Evolutionary conservation across 2,329 filamentous ascomycete genomes (phyloP), one percentile per base, ranked within the genome.

Genomic region (Trichoderma asperellum): DNA sequence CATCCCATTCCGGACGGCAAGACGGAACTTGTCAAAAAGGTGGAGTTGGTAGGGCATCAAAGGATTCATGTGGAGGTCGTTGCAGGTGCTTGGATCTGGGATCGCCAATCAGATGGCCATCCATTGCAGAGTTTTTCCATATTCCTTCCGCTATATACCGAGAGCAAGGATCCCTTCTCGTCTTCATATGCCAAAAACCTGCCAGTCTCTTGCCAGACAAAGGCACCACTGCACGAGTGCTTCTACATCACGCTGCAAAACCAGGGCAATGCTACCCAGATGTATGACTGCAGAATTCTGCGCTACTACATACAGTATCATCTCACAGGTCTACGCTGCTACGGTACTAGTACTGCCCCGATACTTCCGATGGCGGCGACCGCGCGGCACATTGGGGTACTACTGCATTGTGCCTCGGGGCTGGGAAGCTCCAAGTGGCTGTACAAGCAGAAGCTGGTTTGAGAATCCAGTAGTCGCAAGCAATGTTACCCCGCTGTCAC

Each of bases 71-170:
- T 47, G 37, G 59, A 27, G 37, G 56, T 40, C 21, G 29, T 55
- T 35, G 65, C 47, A 53, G n/a, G 12, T 40, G 59, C 32, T 40
- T 58, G 59, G 21, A 58, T 56, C 52, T 32, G 24, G 37, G 27
- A 49, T 63, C 49, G 49, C 68, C 68, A 69, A 69, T 69, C 68
- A 69, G 49, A 55, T 49, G 34, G 32, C 55, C 10, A 35, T 2
- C 43, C 12, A n/a, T 24, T 69, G 68, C 68, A 66, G 61, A 66
- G 56, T 69, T 69, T 43, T 65, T 69, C 34, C 35, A 12, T 64
- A 6, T 49, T 43, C 16, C 34, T 35, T 2, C 24, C 43, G 32
- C n/a, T 63, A 32, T n/a, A 56, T 49, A 49, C 47, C 34, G 21
- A n/a, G 40, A 52, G 29, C 37, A 49, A 40, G 24, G 40, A 43